Base-by-base conservation (phyloP, 176 grass and related monocot genomes). In the Aegilops sharonensis region DNA sequence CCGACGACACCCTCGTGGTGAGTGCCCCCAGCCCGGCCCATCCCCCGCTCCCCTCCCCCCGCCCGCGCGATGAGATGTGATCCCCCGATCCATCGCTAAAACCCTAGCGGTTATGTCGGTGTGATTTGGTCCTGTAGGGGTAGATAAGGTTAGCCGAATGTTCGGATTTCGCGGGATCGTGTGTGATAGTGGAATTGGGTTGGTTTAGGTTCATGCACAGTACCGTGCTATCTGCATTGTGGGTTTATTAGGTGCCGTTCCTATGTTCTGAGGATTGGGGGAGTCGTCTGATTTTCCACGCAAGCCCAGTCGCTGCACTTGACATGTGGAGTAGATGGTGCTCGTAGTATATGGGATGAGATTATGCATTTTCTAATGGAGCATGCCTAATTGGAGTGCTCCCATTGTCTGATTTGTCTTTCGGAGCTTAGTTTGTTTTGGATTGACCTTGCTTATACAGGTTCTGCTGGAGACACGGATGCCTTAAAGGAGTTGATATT, bases 1-100 rank as follows among this genome's bases (percentile, higher is more conserved):
- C 92, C 25, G 97, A 99, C 56, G 94, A 96, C 73, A 94, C 97
- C 2, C 92, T 99, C 68, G 92, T 81, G 84, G 96, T 98, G 50
- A 91, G 89, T 77, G 34, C 20, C 6, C 25, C 78, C n/a, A 29
- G 56, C 9, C 34, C 37, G 1, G 4, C 47, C 1, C 11, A 2
- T 25, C 1, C 24, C 24, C 0, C 67, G 0, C 12, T 36, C 21
- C 13, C 65, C 8, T 29, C 34, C 1, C 24, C 24, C 0, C 67
- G 0, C 9, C 66, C 30, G 5, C 6, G 13, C 15, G 3, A 25
- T 23, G 37, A 39, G 63, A 56, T 4, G 70, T 52, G 63, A 25
- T 79, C 61, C 64, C 11, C 17, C 83, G 83, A 92, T 90, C 87
- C 66, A 36, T 8, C 73, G 61, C 79, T 80, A 42, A 89, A 92